A percentile compares a stretch with the other conserved stretches of the same genome.
phyloP scores from a whole-genome alignment of 345 rosid species.

The Sapria himalayana region DNA sequence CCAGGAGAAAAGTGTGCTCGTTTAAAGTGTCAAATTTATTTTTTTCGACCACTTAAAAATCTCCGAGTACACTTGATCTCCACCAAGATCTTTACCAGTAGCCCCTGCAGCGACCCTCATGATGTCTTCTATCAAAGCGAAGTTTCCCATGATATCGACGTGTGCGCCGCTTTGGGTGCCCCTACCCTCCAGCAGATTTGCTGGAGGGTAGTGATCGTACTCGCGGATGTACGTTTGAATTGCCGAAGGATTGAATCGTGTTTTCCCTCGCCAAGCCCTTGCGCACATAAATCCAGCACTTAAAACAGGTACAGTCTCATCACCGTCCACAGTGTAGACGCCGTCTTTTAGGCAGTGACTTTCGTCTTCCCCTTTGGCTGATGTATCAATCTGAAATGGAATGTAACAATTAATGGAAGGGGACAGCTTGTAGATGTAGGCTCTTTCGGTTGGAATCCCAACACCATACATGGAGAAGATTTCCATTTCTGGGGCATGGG shows the following conservation, averaged over 20 bases:
- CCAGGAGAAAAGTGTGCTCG: too few species aligned
- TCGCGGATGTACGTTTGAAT: slow-evolving; percentile 52
- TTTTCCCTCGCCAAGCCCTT: slow-evolving; percentile 90
- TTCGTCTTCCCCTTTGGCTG: slow-evolving; percentile 39
- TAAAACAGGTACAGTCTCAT: slow-evolving; percentile 76
- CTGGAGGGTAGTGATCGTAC: slow-evolving; percentile 68
- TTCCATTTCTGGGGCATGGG: slow-evolving; percentile 86
- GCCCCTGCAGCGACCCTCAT: slow-evolving; percentile 79
- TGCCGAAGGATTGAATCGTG: slow-evolving; percentile 81
- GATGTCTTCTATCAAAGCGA: slow-evolving; percentile 70
- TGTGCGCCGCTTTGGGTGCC: slow-evolving; percentile 86
- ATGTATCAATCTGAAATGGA: slow-evolving; percentile 73
- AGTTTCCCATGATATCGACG: slow-evolving; percentile 96
- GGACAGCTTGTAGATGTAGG: slow-evolving; percentile 55
- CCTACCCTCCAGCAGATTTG: slow-evolving; percentile 72
- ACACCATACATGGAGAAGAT: slow-evolving; percentile 77
- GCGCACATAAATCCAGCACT: slow-evolving; percentile 93
- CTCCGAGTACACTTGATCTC: slow-evolving; percentile 63
- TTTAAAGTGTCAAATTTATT: slow-evolving; percentile 40
- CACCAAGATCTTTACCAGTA: slow-evolving; percentile 59
- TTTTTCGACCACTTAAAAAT: slow-evolving; percentile 70
- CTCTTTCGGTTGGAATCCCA: slow-evolving; percentile 87
- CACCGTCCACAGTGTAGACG: slow-evolving; percentile 70
- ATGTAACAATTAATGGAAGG: slow-evolving; percentile 57
- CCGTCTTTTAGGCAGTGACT: slow-evolving; percentile 61